Percentiles rank a stretch among this genome's conserved stretches.
Evolutionary conservation across 2,329 filamentous ascomycete species (phyloP).

Genomic region (Scytalidium sp.): DNA sequence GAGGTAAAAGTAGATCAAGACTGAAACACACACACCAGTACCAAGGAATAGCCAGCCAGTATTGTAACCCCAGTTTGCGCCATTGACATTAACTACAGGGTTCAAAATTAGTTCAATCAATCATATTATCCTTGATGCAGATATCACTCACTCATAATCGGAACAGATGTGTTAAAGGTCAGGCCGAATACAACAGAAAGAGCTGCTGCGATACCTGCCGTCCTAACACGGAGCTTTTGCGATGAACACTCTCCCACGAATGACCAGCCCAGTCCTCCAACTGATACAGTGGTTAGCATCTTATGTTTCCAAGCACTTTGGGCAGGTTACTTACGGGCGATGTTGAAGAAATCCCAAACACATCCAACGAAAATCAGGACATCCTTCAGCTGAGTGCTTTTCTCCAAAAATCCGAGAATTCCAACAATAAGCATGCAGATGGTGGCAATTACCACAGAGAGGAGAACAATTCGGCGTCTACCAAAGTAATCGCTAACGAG

Average conservation of each 20-base stretch:
- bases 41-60: constrained; percentile 19
- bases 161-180: constrained; percentile 19
- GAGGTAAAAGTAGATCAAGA: constrained; percentile 16
- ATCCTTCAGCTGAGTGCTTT: constrained; percentile 10
- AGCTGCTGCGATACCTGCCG: constrained; percentile 17
- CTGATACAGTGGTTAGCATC: background rate
- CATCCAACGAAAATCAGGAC: constrained; percentile 18
- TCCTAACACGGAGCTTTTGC: constrained; percentile 18
- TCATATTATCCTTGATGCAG: background rate
- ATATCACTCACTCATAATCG: constrained; percentile 10
- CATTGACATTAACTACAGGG: constrained; percentile 12
- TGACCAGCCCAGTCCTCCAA: constrained; percentile 17
- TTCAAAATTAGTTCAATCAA: background rate
- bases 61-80: constrained; percentile 18
- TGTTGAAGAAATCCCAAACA: constrained; percentile 17
- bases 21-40: constrained; percentile 9
- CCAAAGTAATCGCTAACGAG: constrained; percentile 11
- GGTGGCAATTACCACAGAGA: constrained; percentile 8
- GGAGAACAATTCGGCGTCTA: constrained; percentile 11
- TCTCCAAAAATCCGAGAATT: constrained; percentile 9
- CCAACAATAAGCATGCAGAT: constrained; percentile 11
- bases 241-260: constrained; percentile 21
- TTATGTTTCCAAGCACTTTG: background rate
- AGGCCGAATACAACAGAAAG: constrained; percentile 18
- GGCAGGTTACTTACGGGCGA: constrained; percentile 5